Evolutionary conservation across 2,329 filamentous ascomycete species (phyloP).

Genomic region (Claviceps sp.): DNA sequence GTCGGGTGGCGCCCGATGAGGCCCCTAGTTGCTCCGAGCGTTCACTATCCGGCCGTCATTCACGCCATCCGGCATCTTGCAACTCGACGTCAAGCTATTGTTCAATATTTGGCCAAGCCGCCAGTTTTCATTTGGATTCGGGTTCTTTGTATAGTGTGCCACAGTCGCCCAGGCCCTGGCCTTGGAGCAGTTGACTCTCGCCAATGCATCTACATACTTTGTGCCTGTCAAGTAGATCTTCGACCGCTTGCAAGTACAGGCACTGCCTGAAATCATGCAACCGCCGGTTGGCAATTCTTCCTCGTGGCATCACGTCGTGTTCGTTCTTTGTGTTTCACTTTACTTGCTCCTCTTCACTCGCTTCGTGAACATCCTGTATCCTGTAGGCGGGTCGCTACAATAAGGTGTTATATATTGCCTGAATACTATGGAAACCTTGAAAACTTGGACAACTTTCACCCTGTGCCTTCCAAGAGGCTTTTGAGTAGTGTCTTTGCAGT

Average conservation of each 20-base stretch:
- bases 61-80: slow-evolving; percentile 11
- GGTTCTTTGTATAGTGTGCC: slow-evolving; percentile 6
- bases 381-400: slow-evolving; percentile 6
- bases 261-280: slow-evolving; percentile 1
- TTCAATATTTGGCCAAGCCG: slow-evolving; percentile 6
- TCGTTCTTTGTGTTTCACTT: slow-evolving; percentile 9
- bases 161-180: slow-evolving; percentile 6
- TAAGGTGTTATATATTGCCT: slow-evolving; percentile 2
- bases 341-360: not conserved
- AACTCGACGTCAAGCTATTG: slow-evolving; percentile 11
- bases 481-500: slow-evolving; percentile 33
- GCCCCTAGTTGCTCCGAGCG: slow-evolving; percentile 19
- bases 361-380: not conserved
- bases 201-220: not conserved
- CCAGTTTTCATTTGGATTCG: not conserved
- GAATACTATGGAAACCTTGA: slow-evolving; percentile 23
- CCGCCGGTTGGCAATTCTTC: slow-evolving; percentile 9
- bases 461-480: slow-evolving; percentile 28
- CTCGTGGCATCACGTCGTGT: not conserved
- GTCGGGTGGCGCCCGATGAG: slow-evolving; percentile 22
- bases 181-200: slow-evolving; percentile 8
- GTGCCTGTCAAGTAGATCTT: not conserved
- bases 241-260: not conserved
- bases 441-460: slow-evolving; percentile 13
- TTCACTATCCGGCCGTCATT: slow-evolving; percentile 20